Evolutionary conservation across 352 stramenopile species (phyloP).

Genomic region (Phytophthora chlamydospora): DNA sequence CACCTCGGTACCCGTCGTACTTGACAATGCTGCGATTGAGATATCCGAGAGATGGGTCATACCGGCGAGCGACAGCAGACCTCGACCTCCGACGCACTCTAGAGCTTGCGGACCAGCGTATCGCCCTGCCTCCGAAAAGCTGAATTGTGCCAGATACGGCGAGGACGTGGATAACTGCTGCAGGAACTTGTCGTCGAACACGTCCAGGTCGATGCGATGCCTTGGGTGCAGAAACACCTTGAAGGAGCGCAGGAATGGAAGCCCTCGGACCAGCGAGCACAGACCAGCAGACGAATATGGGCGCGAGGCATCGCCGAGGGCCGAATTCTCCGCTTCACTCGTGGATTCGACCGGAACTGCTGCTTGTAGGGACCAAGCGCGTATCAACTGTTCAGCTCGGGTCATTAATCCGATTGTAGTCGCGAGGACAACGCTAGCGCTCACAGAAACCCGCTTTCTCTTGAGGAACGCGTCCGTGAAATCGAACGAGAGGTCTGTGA

Average conservation of each 20-base stretch:
- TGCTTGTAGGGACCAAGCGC: constrained; percentile 18
- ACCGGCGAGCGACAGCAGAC: constrained; percentile 32
- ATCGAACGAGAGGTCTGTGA: constrained; percentile 47
- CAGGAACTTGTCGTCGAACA: constrained; percentile 51
- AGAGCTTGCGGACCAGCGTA: constrained; percentile 42
- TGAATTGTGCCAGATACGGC: constrained; percentile 45
- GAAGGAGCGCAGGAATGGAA: constrained; percentile 41
- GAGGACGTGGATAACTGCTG: constrained; percentile 24
- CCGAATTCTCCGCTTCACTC: constrained; percentile 12
- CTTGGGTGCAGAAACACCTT: constrained; percentile 48
- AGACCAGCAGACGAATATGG: constrained; percentile 43
- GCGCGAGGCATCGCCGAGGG: constrained; percentile 22
- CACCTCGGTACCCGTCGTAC: constrained; percentile 23
- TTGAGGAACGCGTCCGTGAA: constrained; percentile 42
- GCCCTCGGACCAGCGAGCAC: constrained; percentile 35
- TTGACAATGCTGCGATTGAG: constrained; percentile 35
- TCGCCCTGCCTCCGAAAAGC: constrained; percentile 36
- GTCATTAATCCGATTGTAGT: constrained; percentile 24
- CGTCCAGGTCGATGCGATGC: constrained; percentile 41
- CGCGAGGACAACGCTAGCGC: constrained; percentile 4
- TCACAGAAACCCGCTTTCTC: constrained; percentile 17
- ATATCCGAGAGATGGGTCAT: constrained; percentile 52
- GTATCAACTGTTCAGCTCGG: constrained; percentile 26
- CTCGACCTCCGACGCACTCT: constrained; percentile 34
- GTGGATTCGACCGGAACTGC: constrained; percentile 12